These are phyloP conservation scores for Ogataea dorogensis DNA, from an alignment of 805 yeast genomes.

Conservation along the genomic window DNA sequence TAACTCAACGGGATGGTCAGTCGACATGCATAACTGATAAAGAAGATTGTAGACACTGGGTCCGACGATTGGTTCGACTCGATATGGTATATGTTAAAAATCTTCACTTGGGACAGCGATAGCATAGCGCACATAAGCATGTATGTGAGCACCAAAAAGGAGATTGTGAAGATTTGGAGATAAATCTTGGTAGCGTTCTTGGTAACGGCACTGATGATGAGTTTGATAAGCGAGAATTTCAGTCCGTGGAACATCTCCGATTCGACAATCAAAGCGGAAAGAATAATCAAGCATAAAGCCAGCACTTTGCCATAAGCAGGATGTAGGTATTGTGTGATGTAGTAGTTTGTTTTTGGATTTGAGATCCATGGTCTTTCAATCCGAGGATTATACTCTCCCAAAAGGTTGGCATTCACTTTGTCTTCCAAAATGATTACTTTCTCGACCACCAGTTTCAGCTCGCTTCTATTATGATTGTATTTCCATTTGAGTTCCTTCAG, in stretches of 20 bases:
- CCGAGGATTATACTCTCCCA: constrained; percentile 34
- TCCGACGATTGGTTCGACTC: constrained; percentile 66
- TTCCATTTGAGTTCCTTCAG: constrained; percentile 53
- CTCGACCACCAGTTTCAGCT: constrained; percentile 49
- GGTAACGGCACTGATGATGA: constrained; percentile 29
- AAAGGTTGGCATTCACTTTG: constrained; percentile 42
- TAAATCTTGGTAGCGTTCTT: constrained; percentile 21
- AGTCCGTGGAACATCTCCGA: constrained; percentile 77
- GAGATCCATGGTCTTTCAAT: constrained; percentile 21
- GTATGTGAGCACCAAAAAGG: constrained; percentile 51
- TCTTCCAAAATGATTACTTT: constrained; percentile 58
- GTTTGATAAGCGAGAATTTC: constrained; percentile 57
- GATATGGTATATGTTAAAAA: constrained; percentile 75
- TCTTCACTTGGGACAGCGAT: constrained; percentile 62
- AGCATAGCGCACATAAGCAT: constrained; percentile 69
- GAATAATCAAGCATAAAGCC: constrained; percentile 40
- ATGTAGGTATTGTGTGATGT: constrained; percentile 40
- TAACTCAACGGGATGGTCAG: constrained; percentile 79
- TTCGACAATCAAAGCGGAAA: constrained; percentile 59
- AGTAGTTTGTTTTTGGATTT: constrained; percentile 43
- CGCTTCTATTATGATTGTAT: constrained; percentile 53
- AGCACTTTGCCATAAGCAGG: constrained; percentile 47
- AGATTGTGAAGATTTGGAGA: constrained; percentile 38
- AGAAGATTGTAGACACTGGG: constrained; percentile 72
- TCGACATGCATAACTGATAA: constrained; percentile 77